These are phyloP conservation scores for Diaporthe eres DNA, from an alignment of 2,329 filamentous ascomycete genomes.

Conservation along the genomic window DNA sequence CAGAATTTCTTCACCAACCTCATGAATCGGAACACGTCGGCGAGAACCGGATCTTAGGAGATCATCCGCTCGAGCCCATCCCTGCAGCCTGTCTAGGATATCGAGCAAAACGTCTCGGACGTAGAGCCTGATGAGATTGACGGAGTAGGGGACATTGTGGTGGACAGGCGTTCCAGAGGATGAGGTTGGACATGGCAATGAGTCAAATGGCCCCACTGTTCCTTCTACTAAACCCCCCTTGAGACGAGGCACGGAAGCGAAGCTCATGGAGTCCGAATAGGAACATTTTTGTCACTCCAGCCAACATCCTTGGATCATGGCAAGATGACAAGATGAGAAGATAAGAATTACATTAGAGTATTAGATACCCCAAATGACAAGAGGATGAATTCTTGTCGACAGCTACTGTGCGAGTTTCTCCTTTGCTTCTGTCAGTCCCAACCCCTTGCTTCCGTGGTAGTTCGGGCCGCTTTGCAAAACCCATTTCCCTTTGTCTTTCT, in stretches of 20 bases:
- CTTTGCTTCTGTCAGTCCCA: not conserved
- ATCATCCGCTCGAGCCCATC: not conserved
- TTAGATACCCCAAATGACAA: slow-evolving; percentile 35
- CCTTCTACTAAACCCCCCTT: not conserved
- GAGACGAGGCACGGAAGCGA: not conserved
- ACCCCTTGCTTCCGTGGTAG: not conserved
- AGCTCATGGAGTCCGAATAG: no score
- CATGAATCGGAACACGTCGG: slow-evolving; percentile 66
- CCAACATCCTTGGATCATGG: not conserved
- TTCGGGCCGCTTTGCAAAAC: not conserved
- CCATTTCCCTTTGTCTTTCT: not conserved
- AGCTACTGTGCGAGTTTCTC: not conserved
- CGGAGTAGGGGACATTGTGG: no score
- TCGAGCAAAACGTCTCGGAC: not conserved
- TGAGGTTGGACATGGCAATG: not conserved
- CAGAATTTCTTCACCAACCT: slow-evolving; percentile 72
- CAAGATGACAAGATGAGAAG: not conserved
- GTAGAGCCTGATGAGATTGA: not conserved
- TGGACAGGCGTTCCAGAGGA: not conserved
- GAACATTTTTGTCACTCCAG: slow-evolving; percentile 1
- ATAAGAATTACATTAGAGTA: slow-evolving; percentile 29
- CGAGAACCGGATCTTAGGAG: slow-evolving; percentile 42
- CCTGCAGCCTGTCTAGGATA: not conserved
- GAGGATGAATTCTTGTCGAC: slow-evolving; percentile 12
- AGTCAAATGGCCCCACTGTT: not conserved